Conservation (phyloP, 2,329 filamentous ascomycete genomes). For the Colletotrichum tropicicola region DNA sequence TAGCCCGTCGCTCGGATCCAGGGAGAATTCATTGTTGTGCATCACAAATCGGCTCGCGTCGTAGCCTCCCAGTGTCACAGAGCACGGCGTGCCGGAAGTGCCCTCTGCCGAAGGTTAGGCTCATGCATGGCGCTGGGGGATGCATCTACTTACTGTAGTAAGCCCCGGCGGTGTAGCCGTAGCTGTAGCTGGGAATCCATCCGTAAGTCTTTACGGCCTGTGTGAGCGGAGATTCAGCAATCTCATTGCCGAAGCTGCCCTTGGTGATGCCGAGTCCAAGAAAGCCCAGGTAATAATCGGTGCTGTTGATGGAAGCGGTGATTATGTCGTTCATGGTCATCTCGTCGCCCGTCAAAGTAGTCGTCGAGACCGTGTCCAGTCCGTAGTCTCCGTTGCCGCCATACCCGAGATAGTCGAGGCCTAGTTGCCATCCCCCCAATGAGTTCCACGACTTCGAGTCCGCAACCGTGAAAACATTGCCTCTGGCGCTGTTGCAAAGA, state of each 20-base stretch:
- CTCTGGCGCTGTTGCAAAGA: constrained; percentile 65
- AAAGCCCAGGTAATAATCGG: constrained; percentile 61
- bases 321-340: constrained; percentile 56
- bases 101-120: constrained; percentile 43
- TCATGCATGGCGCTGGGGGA: constrained; percentile 35
- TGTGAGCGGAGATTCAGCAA: constrained; percentile 61
- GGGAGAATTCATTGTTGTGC: constrained; percentile 68
- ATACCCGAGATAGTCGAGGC: constrained; percentile 65
- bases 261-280: constrained; percentile 66
- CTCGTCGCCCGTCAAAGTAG: constrained; percentile 44
- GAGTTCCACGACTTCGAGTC: constrained; percentile 66
- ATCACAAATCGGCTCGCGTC: constrained; percentile 69
- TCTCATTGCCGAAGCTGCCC: constrained; percentile 58
- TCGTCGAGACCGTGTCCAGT: constrained; percentile 57
- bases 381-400: constrained; percentile 73
- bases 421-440: constrained; percentile 68
- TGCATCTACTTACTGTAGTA: constrained; percentile 65
- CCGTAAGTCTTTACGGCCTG: constrained; percentile 67
- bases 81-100: constrained; percentile 55
- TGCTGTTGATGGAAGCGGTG: constrained; percentile 63
- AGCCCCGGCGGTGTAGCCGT: constrained; percentile 81
- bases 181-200: constrained; percentile 75
- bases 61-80: constrained; percentile 76
- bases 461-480: constrained; percentile 63
- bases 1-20: constrained; percentile 63